A percentile compares a stretch with the other conserved stretches of the same genome.
phyloP scores from a whole-genome alignment of 2,329 filamentous ascomycete genomes.

The Cladophialophora bantiana region DNA sequence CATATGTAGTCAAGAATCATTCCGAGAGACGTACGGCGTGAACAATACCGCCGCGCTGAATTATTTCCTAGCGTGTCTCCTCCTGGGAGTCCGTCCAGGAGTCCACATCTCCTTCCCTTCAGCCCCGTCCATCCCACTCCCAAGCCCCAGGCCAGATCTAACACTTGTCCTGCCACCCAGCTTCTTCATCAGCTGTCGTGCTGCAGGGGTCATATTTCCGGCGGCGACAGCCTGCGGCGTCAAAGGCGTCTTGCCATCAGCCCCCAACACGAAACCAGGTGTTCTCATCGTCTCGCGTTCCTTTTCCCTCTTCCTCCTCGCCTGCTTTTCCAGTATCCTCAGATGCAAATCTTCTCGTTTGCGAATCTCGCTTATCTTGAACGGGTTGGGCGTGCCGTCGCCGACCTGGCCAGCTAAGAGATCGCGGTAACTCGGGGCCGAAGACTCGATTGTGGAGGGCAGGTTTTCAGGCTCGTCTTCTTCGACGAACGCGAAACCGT shows the following conservation, averaged over 20 bases:
- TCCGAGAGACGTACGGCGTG: no score
- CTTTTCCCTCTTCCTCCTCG: slow-evolving; percentile 35
- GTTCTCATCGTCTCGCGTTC: slow-evolving; percentile 32
- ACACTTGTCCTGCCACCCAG: slow-evolving; percentile 48
- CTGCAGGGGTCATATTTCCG: slow-evolving; percentile 54
- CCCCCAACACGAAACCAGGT: neutral
- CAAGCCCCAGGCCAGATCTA: slow-evolving; percentile 25
- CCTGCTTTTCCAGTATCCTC: slow-evolving; percentile 76
- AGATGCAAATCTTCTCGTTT: slow-evolving; percentile 82
- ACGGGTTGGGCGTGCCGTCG: slow-evolving; percentile 72
- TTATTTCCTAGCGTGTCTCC: slow-evolving; percentile 28
- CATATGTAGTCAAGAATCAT: no score
- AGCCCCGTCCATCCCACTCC: slow-evolving; percentile 24
- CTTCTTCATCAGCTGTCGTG: slow-evolving; percentile 50
- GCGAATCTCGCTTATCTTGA: slow-evolving; percentile 76
- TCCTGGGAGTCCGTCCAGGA: slow-evolving; percentile 47
- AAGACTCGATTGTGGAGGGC: slow-evolving; percentile 55
- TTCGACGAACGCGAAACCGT: slow-evolving; percentile 93
- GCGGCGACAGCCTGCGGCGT: slow-evolving; percentile 19
- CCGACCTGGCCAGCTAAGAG: slow-evolving; percentile 47
- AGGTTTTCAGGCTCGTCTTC: slow-evolving; percentile 63
- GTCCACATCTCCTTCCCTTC: slow-evolving; percentile 46
- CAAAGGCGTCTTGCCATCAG: neutral
- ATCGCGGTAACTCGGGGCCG: slow-evolving; percentile 55
- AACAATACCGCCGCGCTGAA: no score